phyloP scores from a whole-genome alignment of 805 yeast genomes.

The Wickerhamiella domercqiae region DNA sequence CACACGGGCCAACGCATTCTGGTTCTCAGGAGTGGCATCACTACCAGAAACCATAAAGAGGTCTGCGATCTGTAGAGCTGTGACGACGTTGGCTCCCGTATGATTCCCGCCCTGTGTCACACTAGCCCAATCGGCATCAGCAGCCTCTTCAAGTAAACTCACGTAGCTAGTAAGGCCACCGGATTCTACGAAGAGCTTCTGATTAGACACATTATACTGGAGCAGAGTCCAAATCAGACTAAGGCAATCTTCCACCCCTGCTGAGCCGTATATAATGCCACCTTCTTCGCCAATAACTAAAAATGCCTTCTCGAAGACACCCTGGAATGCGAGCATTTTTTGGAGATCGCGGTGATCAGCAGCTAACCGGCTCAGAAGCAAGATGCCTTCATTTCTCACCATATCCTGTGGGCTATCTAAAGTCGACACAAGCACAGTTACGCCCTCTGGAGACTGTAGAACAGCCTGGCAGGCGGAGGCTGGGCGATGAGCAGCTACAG shows the following conservation, averaged over 20 bases:
- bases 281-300: conserved; percentile 76
- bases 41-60: conserved; percentile 61
- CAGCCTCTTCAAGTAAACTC: conserved; percentile 33
- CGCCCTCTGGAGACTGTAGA: conserved; percentile 59
- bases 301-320: conserved; percentile 70
- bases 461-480: conserved; percentile 57
- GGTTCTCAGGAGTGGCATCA: conserved; percentile 46
- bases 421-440: conserved; percentile 53
- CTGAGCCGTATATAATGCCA: conserved; percentile 77
- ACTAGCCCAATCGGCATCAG: conserved; percentile 41
- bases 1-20: conserved; percentile 40
- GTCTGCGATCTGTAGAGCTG: conserved; percentile 57
- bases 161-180: conserved; percentile 58
- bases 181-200: conserved; percentile 73
- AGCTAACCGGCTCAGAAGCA: conserved; percentile 69
- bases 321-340: conserved; percentile 86
- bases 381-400: conserved; percentile 66
- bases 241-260: conserved; percentile 83
- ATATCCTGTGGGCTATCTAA: conserved; percentile 63
- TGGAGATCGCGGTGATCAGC: conserved; percentile 75
- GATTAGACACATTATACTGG: conserved; percentile 77
- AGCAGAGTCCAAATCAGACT: conserved; percentile 57
- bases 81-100: conserved; percentile 46
- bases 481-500: conserved; percentile 65
- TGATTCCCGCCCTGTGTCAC: conserved; percentile 30